Conservation (phyloP, 306 rosid genomes). For the Psophocarpus tetragonolobus region DNA sequence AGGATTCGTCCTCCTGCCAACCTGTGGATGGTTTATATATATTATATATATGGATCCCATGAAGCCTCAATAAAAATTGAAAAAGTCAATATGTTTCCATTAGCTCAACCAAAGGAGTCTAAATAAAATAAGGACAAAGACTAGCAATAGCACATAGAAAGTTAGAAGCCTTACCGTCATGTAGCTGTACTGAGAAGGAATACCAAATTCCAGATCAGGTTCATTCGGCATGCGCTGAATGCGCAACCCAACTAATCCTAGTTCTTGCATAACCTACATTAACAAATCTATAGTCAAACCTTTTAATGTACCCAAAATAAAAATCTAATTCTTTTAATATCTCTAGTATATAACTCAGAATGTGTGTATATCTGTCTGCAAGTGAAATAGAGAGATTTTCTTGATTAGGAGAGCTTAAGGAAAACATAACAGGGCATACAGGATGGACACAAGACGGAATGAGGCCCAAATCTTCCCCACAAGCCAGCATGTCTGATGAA, state of each 20-base stretch:
- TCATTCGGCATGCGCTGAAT: slow-evolving; percentile 98
- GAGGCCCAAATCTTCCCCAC: slow-evolving; percentile 98
- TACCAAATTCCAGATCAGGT: slow-evolving; percentile 82
- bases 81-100: neutral
- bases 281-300: slow-evolving; percentile 14
- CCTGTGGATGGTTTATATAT: neutral
- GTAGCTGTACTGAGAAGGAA: slow-evolving; percentile 89
- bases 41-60: neutral
- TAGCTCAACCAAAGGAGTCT: neutral
- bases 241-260: slow-evolving; percentile 87
- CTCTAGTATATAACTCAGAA: neutral
- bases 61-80: neutral
- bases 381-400: neutral
- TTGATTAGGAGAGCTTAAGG: slow-evolving; percentile 5
- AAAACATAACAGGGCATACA: slow-evolving; percentile 51
- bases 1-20: slow-evolving; percentile 16
- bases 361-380: neutral
- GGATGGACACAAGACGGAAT: slow-evolving; percentile 98
- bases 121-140: slow-evolving; percentile 14
- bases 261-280: slow-evolving; percentile 92
- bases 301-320: neutral
- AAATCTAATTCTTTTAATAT: neutral
- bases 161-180: slow-evolving; percentile 69
- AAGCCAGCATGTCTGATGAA: slow-evolving; percentile 89
- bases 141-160: slow-evolving; percentile 28